Base-by-base conservation (phyloP, 108 stramenopile genomes). In the Fistulifera pelliculosa region DNA sequence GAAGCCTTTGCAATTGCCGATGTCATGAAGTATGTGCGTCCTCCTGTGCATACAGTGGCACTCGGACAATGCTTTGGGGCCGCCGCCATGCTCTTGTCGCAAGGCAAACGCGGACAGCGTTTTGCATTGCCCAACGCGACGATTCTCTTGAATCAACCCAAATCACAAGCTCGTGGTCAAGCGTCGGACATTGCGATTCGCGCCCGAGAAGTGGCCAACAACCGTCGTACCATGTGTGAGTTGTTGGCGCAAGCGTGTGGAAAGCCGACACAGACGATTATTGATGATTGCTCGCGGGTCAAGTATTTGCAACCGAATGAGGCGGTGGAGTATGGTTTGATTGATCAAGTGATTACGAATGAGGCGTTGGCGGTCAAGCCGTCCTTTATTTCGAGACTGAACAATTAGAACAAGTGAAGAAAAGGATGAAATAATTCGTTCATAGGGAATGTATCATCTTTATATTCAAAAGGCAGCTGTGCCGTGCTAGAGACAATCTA, bases 1-100 rank as follows among this genome's bases (percentile, higher is more conserved):
- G 97, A 98, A 61, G 96, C 95, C 18, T 96, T 98, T 61, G 97
- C 97, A 45, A 98, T 98, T 77, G 94, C 94, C 40, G 97, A 98
- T 76, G 88, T 90, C 27, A 96, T 96, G 95, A 90, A 91, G 60
- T 98, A 96, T 69, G 93, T 98, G 54, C 79, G 86, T 48, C 94
- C 94, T 27, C 94, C 94, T 2, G 93, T 98, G 16, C 86, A 90
- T 62, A 98, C 97, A 5, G 88, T 98, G 31, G 93, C 92, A 24
- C 71, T 98, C n/a, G 97, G 97, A 49, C 95, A 98, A 66, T 94
- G 94, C 26, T 94, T 90, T 63, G 95, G 95, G 26, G 87, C 95
- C 0, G 95, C 94, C 27, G 95, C 97, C 38, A 95, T 98, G 95
- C 79, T 98, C 49, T 60, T 98, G 27, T 73, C 82, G n/a, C 80